Base-by-base conservation (phyloP, 2,329 filamentous ascomycete species). In the Balansia obtecta region DNA sequence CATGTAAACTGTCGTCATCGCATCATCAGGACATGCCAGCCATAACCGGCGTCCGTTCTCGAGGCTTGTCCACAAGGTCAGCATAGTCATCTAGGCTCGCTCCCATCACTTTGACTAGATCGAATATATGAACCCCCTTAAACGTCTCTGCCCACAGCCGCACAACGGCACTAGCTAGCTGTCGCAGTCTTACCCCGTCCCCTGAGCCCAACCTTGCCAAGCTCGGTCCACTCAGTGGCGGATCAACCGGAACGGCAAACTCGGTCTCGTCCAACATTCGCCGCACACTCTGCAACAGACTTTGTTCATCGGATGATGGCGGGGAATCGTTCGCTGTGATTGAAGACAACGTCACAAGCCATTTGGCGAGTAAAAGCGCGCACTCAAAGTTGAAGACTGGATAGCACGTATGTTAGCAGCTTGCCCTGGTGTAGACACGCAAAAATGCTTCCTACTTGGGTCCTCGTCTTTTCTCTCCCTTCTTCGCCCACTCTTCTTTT, bases 221-320 rank as follows among this genome's bases (percentile, higher is more conserved):
- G 15, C 62, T 62, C 16, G 63, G 63, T 5, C 68, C 71, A 0
- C 71, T 68, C 15, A 80, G 65, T 2, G 75, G 77, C 3, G 76
- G 75, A 46, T 81, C 77, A 42, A 80, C 73, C 1, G 77, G 76
- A 4, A 80, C 76, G 7, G 77, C 77, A 55, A 80, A 81, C 56
- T 81, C 77, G 0, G 78, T 81, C 62, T 82, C 79, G 55, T 80
- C 76, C 11, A 82, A 66, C 71, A 82, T 78, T 22, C 73, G 71
- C 15, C 76, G 71, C 18, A 82, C 68, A 60, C 73, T 79, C 47
- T 77, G 73, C 32, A 82, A 65, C 3, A 82, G 65, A 46, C 68
- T 72, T 57, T 68, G 73, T 57, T 82, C 78, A 18, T 81, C 78
- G 0, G 63, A 60, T 0, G 75, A 72, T 8, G 71, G 67, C 3